Evolutionary conservation across 495 filamentous ascomycete species (phyloP), one percentile per base, ranked within the genome.

Genomic region (Tuber borchii): DNA sequence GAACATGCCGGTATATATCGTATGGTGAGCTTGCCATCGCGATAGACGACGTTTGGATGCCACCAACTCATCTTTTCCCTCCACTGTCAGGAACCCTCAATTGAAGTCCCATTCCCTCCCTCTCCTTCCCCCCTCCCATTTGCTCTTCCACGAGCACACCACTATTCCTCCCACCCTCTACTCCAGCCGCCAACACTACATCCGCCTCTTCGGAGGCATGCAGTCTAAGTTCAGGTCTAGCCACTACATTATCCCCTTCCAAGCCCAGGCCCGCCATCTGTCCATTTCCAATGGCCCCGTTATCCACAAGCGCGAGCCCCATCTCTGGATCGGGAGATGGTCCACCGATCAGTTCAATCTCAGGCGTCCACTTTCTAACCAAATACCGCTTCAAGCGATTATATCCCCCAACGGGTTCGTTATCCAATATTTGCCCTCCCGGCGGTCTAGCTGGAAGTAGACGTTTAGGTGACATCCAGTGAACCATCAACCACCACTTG

Each of bases 71-170:
- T 69, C 69, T 73, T 26, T 77, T 48, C 14, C 74, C 72, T 2
- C 73, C 68, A 10, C 20, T 26, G 61, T 45, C 72, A 0, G 78
- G 78, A 16, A 79, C 73, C 45, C 71, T 69, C 44, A 79, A 44
- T 20, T 34, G 65, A 19, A 48, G 14, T 34, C 46, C 45, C 56
- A 65, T 34, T 5, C 39, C 75, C 42, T 48, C 61, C 31, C 16
- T 70, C 61, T 74, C 34, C 22, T 45, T 71, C 71, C 79, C 72
- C 48, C 77, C 78, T 78, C 75, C 83, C 81, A 79, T 80, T 73
- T 85, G 84, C 82, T 88, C 87, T 75, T 88, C 87, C 0, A 87
- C 83, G 83, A 88, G 84, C 70, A 88, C 82, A 40, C 84, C 82
- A 79, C 85, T 86, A 71, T 80, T 81, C 65, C 81, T 76, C 45